Conservation (phyloP, 2,329 filamentous ascomycete species). For the Cytospora paraplurivora region DNA sequence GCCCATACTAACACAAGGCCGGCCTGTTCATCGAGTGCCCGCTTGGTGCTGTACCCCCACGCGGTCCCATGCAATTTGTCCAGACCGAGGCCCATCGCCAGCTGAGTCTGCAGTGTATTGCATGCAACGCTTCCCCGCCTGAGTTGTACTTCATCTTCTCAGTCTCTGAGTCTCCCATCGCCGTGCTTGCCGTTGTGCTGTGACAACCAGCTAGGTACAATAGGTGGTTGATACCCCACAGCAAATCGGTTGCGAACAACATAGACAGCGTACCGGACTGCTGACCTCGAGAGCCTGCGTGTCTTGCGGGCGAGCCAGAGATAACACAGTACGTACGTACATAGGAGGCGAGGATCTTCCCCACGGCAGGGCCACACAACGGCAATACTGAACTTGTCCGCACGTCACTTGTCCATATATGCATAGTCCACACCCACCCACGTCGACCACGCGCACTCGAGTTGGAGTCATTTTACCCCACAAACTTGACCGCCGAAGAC, state of each 20-base stretch:
- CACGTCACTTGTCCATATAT: not conserved
- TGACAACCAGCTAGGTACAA: not conserved
- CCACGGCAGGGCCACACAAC: too few species aligned
- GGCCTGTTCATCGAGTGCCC: too few species aligned
- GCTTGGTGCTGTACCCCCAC: constrained; percentile 5
- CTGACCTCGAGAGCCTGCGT: too few species aligned
- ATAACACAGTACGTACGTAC: not conserved
- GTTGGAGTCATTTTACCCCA: constrained; percentile 28
- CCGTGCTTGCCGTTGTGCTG: not conserved
- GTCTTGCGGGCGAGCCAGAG: too few species aligned
- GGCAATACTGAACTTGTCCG: not conserved
- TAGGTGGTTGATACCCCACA: not conserved
- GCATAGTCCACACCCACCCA: constrained; percentile 1
- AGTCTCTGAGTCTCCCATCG: not conserved
- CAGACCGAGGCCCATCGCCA: constrained; percentile 12
- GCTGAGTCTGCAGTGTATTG: constrained; percentile 11
- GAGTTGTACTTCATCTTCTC: constrained; percentile 1
- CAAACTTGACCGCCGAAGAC: constrained; percentile 30
- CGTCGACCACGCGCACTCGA: constrained; percentile 10
- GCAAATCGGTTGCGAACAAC: not conserved
- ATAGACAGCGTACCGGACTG: not conserved
- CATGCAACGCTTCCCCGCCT: constrained; percentile 8
- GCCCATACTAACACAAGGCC: too few species aligned
- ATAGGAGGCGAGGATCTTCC: not conserved
- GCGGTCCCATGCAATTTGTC: constrained; percentile 13